Conservation (phyloP, 805 yeast species). For the Cyberlindnera misumaiensis region DNA sequence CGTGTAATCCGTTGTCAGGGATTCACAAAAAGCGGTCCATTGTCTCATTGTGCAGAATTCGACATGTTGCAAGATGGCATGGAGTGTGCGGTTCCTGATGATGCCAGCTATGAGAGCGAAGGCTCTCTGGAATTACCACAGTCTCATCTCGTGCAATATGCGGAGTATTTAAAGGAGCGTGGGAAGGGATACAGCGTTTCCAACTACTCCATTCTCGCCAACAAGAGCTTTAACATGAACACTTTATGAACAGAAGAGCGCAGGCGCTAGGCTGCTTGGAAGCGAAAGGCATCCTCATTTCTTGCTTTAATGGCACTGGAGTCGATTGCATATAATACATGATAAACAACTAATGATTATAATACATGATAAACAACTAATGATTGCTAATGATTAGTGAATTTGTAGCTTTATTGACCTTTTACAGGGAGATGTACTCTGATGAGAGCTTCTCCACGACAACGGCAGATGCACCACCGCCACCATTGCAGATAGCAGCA, state of each 20-base stretch:
- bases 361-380: no score
- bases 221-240: slow-evolving; percentile 16
- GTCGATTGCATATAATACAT: no score
- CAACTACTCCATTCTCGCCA: slow-evolving; percentile 9
- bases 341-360: no score
- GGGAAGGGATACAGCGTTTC: slow-evolving; percentile 1
- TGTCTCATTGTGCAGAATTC: slow-evolving; percentile 12
- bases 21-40: slow-evolving; percentile 18
- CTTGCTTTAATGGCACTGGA: no score
- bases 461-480: slow-evolving; percentile 97
- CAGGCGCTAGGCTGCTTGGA: no score
- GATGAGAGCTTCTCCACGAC: slow-evolving; percentile 63
- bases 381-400: not conserved
- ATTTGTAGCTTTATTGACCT: not conserved
- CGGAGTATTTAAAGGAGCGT: not conserved
- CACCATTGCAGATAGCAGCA: slow-evolving; percentile 98
- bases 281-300: no score
- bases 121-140: slow-evolving; percentile 5
- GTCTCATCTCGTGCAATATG: not conserved
- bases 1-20: slow-evolving; percentile 12
- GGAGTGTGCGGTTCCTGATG: slow-evolving; percentile 9
- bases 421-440: slow-evolving; percentile 19
- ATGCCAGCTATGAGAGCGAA: not conserved
- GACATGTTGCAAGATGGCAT: slow-evolving; percentile 2
- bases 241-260: slow-evolving; percentile 2